phyloP scores from a whole-genome alignment of 2,329 filamentous ascomycete genomes.

The Cadophora malorum region DNA sequence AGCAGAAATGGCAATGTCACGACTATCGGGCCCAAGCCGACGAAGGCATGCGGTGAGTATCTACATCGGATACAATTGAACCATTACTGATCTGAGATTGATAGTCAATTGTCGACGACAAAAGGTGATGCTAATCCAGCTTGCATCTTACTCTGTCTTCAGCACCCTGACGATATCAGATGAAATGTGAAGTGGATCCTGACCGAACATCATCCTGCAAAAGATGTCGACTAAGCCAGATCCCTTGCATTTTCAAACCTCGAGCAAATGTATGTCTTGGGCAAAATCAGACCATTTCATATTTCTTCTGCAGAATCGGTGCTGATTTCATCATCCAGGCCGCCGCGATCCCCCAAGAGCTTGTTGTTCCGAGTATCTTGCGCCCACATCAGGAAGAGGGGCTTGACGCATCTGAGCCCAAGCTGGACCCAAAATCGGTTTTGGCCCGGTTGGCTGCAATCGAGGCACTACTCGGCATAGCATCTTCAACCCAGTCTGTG shows the following conservation, averaged over 20 bases:
- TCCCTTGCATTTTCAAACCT: conserved; percentile 50
- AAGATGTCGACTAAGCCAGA: conserved; percentile 46
- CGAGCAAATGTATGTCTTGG: conserved; percentile 48
- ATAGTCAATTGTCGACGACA: conserved; percentile 31
- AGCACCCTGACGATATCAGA: conserved; percentile 37
- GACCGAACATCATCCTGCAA: conserved; percentile 43
- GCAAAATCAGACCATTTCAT: conserved; percentile 6
- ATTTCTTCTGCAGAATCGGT: conserved; percentile 30
- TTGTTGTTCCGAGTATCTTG: conserved; percentile 20
- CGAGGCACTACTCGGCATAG: conserved; percentile 34
- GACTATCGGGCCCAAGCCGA: conserved; percentile 26
- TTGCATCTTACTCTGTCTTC: neutral
- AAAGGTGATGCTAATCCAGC: conserved; percentile 21
- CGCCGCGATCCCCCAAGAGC: conserved; percentile 29
- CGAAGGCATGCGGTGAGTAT: conserved; percentile 29
- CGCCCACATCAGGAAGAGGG: conserved; percentile 22
- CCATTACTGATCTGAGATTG: neutral
- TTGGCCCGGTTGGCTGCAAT: conserved; percentile 36
- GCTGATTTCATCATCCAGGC: conserved; percentile 24
- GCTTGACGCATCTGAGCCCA: conserved; percentile 25
- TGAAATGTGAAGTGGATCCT: conserved; percentile 49
- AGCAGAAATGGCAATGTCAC: conserved; percentile 23
- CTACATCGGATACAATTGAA: neutral
- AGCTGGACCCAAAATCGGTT: conserved; percentile 32
- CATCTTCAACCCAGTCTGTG: conserved; percentile 27